These are phyloP conservation scores for Lycium barbarum DNA, from an alignment of 257 asterid species.

Conservation along the genomic window DNA sequence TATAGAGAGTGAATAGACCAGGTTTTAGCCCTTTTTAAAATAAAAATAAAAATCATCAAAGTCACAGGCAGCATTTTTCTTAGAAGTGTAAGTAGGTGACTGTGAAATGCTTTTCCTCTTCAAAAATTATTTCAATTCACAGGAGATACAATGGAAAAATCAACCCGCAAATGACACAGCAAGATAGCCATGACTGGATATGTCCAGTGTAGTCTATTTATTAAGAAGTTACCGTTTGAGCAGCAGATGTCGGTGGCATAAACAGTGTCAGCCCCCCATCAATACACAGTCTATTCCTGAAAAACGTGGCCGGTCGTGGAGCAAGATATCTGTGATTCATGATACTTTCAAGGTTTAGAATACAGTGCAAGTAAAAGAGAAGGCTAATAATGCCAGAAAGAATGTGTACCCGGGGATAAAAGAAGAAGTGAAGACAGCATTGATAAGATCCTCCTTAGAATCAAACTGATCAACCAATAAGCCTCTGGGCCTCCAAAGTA, in stretches of 20 bases:
- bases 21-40: background rate
- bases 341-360: conserved; percentile 32
- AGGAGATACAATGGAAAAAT: conserved; percentile 14
- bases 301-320: conserved; percentile 92
- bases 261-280: conserved; percentile 95
- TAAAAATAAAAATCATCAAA: background rate
- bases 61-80: conserved; percentile 1
- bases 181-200: conserved; percentile 7
- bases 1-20: background rate
- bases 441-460: conserved; percentile 89
- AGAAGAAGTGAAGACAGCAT: conserved; percentile 93
- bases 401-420: conserved; percentile 84
- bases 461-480: conserved; percentile 90
- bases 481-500: conserved; percentile 96
- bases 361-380: conserved; percentile 25
- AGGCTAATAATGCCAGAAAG: conserved; percentile 21
- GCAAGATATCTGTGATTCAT: conserved; percentile 80
- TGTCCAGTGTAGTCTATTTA: background rate
- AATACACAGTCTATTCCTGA: conserved; percentile 78
- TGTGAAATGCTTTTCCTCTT: background rate
- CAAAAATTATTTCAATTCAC: background rate
- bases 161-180: background rate
- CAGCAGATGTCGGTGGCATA: conserved; percentile 98
- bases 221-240: conserved; percentile 61
- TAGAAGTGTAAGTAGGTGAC: background rate